Percentiles rank a stretch among this genome's conserved stretches.
These are phyloP conservation scores for Populus hybrid DNA, from an alignment of 441 rosid species.

Conservation along the genomic window DNA sequence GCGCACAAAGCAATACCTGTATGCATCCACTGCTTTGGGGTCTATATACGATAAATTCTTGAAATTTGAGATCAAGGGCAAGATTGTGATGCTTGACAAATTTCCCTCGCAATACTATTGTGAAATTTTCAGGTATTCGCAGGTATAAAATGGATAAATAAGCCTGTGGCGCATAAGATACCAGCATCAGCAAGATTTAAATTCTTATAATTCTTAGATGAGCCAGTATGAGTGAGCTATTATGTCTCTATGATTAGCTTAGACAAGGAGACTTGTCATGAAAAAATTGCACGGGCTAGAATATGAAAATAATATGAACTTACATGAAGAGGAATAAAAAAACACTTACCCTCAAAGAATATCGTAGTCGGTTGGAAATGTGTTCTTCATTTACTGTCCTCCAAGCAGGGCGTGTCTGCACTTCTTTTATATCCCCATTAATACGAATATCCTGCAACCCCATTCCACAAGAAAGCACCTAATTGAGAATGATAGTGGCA, in stretches of 20 bases:
- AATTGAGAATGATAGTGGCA: slow-evolving; percentile 13
- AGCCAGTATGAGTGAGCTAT: neutral
- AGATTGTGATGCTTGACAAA: slow-evolving; percentile 74
- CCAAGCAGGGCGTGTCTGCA: slow-evolving; percentile 38
- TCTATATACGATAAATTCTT: slow-evolving; percentile 75
- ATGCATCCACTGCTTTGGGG: slow-evolving; percentile 64
- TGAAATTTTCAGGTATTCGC: slow-evolving; percentile 75
- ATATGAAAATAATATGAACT: neutral
- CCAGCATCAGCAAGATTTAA: slow-evolving; percentile 10
- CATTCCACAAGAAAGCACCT: slow-evolving; percentile 18
- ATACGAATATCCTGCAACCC: slow-evolving; percentile 71
- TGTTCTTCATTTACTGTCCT: slow-evolving; percentile 60
- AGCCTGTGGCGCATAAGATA: slow-evolving; percentile 45
- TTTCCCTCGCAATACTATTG: slow-evolving; percentile 68
- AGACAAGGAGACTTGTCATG: neutral
- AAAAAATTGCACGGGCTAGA: neutral
- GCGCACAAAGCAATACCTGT: slow-evolving; percentile 43
- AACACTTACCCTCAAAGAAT: slow-evolving; percentile 79
- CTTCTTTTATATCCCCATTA: slow-evolving; percentile 52
- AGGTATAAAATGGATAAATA: slow-evolving; percentile 84
- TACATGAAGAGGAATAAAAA: neutral
- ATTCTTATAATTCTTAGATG: neutral
- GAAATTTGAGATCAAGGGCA: slow-evolving; percentile 81
- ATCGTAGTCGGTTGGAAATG: slow-evolving; percentile 55
- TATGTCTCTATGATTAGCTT: too few species aligned